Base-by-base conservation (phyloP, 805 yeast genomes). In the Dipodascopsis uninucleata region DNA sequence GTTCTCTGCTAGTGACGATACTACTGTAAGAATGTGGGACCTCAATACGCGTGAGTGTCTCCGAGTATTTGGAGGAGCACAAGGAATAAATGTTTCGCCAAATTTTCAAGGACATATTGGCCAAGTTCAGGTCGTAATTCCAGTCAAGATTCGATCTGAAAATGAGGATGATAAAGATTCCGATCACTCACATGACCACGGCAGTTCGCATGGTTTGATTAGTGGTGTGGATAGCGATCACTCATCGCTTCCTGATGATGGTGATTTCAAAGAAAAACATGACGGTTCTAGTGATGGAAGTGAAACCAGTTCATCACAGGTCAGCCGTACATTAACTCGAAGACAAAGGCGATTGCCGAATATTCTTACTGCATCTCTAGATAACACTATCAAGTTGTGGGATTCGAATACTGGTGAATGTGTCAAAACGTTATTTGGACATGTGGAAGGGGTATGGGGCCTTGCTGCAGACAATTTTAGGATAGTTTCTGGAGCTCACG, bases 381-480 rank as follows among this genome's bases (percentile, higher is more conserved):
- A 90, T 66, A 89, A 97, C 1, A 93, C 98, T 1, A 74, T 90
- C 61, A 90, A 90, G 65, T 93, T 90, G 1, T 90, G 98, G 98
- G 96, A 90, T 61, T 82, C 88, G 24, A 72, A 71, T 51, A 78
- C 93, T 1, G 96, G 97, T 3, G 78, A 79, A 63, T 90, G 97
- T 61, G 77, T 88, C 8, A 74, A 96, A 46, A 93, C 98, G 0
- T 90, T 93, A 64, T 93, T 90, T 69, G 98, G 98, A 2, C 98
- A 93, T 62, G 87, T 90, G 43, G 97, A 93, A 66, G 98, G 98
- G 18, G 96, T 93, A 16, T 90, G 97, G 97, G 87, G 90, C 33
- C 83, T 93, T 44, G 87, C 93, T 14, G 95, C 97, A 0, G 97
- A 93, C 68, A 88, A 89, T 31, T 93, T 93, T 72, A 76, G 98